phyloP scores from a whole-genome alignment of 495 filamentous ascomycete genomes.

The Astrocystis sublimbata region DNA sequence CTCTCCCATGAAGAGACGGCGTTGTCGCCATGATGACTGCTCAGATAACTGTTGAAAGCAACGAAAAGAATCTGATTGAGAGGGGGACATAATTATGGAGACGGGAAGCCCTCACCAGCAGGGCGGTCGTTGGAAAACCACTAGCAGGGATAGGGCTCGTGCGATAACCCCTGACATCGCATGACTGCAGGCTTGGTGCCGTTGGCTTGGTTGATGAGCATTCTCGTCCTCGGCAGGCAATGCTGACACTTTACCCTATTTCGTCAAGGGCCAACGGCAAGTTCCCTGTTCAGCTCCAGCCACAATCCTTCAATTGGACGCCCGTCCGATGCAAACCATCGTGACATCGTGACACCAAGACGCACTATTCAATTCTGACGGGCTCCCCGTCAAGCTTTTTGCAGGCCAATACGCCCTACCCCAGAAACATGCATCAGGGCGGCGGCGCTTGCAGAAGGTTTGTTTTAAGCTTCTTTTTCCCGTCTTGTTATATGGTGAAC shows the following conservation, averaged over 20 bases:
- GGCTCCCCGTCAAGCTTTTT: too few species aligned
- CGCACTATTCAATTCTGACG: background rate
- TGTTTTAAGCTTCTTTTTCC: constrained; percentile 8
- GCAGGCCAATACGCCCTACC: background rate
- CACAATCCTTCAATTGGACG: background rate
- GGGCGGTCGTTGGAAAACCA: too few species aligned
- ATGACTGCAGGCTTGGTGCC: background rate
- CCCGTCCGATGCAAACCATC: background rate
- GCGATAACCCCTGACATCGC: background rate
- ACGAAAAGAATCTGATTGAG: too few species aligned
- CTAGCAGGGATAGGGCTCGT: background rate
- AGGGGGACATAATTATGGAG: background rate
- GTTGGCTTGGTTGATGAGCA: background rate
- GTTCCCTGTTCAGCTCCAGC: constrained; percentile 1
- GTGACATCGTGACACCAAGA: constrained; percentile 1
- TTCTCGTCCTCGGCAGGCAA: constrained; percentile 11
- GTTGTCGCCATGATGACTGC: background rate
- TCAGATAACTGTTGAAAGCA: background rate
- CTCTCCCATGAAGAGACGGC: background rate
- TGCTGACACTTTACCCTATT: background rate
- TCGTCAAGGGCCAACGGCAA: background rate
- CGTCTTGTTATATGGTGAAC: constrained; percentile 5
- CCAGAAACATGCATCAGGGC: constrained; percentile 3
- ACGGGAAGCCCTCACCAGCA: too few species aligned
- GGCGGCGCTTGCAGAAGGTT: constrained; percentile 7